Percentiles rank a stretch among this genome's conserved stretches.
These are phyloP conservation scores for Exophiala phaeomuriformis DNA, from an alignment of 2,329 filamentous ascomycete genomes.

Conservation along the genomic window DNA sequence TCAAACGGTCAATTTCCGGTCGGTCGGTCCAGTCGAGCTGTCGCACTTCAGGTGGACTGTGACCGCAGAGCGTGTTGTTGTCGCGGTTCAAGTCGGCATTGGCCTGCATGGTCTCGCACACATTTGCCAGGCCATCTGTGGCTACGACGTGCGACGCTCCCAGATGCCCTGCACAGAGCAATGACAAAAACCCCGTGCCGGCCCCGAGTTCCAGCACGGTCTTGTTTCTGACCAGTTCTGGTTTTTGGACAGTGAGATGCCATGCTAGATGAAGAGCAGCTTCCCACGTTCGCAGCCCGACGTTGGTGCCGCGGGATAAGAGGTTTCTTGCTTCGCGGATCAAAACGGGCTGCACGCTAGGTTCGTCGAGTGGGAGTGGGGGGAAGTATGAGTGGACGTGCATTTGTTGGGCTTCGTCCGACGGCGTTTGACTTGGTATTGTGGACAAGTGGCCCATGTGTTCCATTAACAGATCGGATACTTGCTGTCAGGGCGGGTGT, in stretches of 20 bases:
- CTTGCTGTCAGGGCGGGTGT: constrained; percentile 52
- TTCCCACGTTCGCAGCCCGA: constrained; percentile 64
- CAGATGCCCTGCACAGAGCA: constrained; percentile 56
- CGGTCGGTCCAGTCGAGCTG: constrained; percentile 24
- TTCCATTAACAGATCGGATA: constrained; percentile 72
- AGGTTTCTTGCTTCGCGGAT: constrained; percentile 26
- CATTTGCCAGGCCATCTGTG: constrained; percentile 53
- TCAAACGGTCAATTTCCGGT: constrained; percentile 14
- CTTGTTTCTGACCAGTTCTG: constrained; percentile 46
- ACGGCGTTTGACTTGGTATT: constrained; percentile 56
- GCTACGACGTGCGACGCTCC: constrained; percentile 48
- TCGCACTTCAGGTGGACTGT: constrained; percentile 6
- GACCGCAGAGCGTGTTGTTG: constrained; percentile 5
- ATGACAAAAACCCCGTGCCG: constrained; percentile 59
- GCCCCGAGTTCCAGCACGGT: constrained; percentile 58
- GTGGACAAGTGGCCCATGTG: constrained; percentile 59
- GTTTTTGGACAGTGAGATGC: constrained; percentile 46
- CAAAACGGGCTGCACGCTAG: constrained; percentile 15
- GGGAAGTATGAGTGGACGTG: constrained; percentile 24
- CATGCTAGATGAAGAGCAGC: constrained; percentile 57
- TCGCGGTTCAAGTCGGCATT: constrained; percentile 34
- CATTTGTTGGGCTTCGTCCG: constrained; percentile 55
- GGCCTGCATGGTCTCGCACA: constrained; percentile 36
- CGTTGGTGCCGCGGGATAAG: constrained; percentile 42
- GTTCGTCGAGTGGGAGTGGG: constrained; percentile 15